Evolutionary conservation across 2,329 filamentous ascomycete genomes (phyloP).

Genomic region (Penicillium sp.): DNA sequence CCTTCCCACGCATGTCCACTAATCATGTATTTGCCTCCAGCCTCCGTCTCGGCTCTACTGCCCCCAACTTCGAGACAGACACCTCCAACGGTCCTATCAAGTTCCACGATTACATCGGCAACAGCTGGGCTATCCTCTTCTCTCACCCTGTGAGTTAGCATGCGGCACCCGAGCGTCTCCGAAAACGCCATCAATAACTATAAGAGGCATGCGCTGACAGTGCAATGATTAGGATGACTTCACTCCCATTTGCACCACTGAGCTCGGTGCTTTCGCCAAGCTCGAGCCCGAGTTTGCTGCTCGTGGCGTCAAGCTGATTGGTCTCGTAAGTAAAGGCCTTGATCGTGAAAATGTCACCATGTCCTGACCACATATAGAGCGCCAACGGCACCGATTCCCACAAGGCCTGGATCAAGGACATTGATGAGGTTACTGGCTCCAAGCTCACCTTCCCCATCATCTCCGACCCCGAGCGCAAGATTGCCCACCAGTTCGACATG

Average conservation of each 20-base stretch:
- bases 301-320: slow-evolving; percentile 88
- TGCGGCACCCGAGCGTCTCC: neutral
- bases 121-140: slow-evolving; percentile 73
- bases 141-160: slow-evolving; percentile 62
- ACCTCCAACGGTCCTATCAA: slow-evolving; percentile 70
- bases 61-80: slow-evolving; percentile 72
- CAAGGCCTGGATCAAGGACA: slow-evolving; percentile 89
- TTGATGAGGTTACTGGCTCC: slow-evolving; percentile 76
- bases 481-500: slow-evolving; percentile 82
- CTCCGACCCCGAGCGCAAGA: slow-evolving; percentile 78
- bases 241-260: slow-evolving; percentile 94
- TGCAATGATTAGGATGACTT: slow-evolving; percentile 64
- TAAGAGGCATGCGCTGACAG: neutral
- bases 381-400: slow-evolving; percentile 87
- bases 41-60: slow-evolving; percentile 68
- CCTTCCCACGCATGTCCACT: slow-evolving; percentile 16
- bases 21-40: slow-evolving; percentile 31
- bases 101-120: slow-evolving; percentile 74
- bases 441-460: slow-evolving; percentile 79
- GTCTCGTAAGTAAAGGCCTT: slow-evolving; percentile 57
- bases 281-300: slow-evolving; percentile 87
- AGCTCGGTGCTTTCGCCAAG: slow-evolving; percentile 92
- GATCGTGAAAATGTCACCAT: neutral
- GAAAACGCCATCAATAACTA: neutral
- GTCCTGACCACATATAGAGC: slow-evolving; percentile 43